Base-by-base conservation (phyloP, 345 rosid species). In the Excoecaria agallocha region DNA sequence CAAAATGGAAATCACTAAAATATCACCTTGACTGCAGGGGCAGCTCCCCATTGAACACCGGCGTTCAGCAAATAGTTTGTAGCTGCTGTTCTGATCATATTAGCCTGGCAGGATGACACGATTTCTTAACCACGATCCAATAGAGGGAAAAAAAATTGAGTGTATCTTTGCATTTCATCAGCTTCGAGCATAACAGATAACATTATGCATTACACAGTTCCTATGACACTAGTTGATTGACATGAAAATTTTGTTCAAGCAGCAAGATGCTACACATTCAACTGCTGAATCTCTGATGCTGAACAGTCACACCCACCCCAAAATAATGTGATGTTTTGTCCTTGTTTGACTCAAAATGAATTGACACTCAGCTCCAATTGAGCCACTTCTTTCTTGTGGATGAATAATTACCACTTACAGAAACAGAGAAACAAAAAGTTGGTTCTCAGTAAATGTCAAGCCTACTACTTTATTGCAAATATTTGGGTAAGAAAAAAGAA, bases 11-110 rank as follows among this genome's bases (percentile, higher is more conserved):
- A 68, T 66, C 54, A 57, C 1, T 30, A 62, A 39, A 62, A 80
- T 64, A 88, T 86, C 79, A 94, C 98, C 87, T 91, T 93, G 58
- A 95, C 98, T 74, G 87, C 85, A 80, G 98, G 92, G 16, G 94
- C 91, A 39, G 98, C 80, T 85, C 99, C 97, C 98, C 98, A 92
- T 37, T 91, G 98, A 48, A 92, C 79, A 80, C 98, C 97, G 74
- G 98, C 89, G 78, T 90, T 90, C 76, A 94, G 81, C 80, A 92
- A 85, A 84, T 89, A 94, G 78, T 84, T 83, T 38, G 82, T 84
- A 70, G 93, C 97, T 68, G 97, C 95, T 79, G 91, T 82, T 83
- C 98, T 89, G 76, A 94, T 91, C 83, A 91, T 81, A 83, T 86
- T 94, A 75, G 98, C 98, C 98, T 94, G 85, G 43, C 56, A 49